phyloP scores from a whole-genome alignment of 2,329 filamentous ascomycete species.

The Hawksworthiomyces lignivorus region DNA sequence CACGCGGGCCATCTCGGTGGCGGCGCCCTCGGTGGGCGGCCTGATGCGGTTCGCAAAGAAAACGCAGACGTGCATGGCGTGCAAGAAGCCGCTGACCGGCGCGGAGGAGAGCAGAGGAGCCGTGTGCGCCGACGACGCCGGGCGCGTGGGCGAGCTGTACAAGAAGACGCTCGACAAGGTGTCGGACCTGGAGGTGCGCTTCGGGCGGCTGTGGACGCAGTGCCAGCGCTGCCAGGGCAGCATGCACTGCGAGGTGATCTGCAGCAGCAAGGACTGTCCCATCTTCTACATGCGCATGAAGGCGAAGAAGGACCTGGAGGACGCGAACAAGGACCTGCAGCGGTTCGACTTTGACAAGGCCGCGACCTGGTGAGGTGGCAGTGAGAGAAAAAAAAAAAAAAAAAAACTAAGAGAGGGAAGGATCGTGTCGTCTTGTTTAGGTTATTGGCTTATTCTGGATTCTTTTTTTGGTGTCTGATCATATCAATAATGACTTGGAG shows the following conservation, averaged over 20 bases:
- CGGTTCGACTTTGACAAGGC: slow-evolving; percentile 83
- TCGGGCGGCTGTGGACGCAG: slow-evolving; percentile 92
- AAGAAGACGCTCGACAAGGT: slow-evolving; percentile 82
- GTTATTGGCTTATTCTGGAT: no score
- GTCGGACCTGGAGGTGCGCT: slow-evolving; percentile 86
- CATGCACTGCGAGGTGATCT: slow-evolving; percentile 98
- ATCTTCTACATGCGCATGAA: slow-evolving; percentile 99
- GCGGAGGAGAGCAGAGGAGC: slow-evolving; percentile 69
- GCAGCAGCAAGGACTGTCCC: slow-evolving; percentile 89
- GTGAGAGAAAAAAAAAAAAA: background rate
- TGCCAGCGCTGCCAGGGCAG: slow-evolving; percentile 96
- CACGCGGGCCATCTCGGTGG: slow-evolving; percentile 88
- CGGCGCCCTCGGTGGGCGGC: slow-evolving; percentile 82
- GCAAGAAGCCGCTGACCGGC: slow-evolving; percentile 86
- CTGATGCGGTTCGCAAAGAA: slow-evolving; percentile 99
- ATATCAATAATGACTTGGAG: no score
- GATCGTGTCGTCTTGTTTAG: no score
- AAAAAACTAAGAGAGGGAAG: background rate
- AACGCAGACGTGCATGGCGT: slow-evolving; percentile 96
- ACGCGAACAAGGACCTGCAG: slow-evolving; percentile 80
- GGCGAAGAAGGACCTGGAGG: slow-evolving; percentile 97
- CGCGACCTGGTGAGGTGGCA: slow-evolving; percentile 42
- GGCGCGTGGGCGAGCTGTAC: slow-evolving; percentile 85
- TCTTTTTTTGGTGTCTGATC: background rate
- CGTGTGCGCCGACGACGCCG: slow-evolving; percentile 78